A percentile compares a stretch with the other conserved stretches of the same genome.
phyloP scores from a whole-genome alignment of 1,284 basidiomycete genomes.

The Apiotrichum brassicae region DNA sequence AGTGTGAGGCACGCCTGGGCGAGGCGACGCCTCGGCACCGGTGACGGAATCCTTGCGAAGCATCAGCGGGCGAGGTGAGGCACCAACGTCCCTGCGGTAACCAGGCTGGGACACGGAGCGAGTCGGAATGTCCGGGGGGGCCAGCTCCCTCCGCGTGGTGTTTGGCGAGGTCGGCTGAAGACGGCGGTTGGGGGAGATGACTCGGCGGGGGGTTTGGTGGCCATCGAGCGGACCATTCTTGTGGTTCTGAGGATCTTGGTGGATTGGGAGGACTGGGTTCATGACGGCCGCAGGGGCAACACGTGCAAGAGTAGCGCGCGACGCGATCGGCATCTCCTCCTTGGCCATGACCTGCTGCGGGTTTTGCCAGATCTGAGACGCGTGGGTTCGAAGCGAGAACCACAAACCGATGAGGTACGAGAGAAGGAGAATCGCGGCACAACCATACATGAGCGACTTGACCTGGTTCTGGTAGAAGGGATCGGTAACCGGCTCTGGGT shows the following conservation, averaged over 20 bases:
- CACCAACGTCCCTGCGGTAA: no score
- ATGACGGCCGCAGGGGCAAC: slow-evolving; percentile 50
- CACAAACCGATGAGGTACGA: slow-evolving; percentile 95
- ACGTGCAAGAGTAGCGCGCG: slow-evolving; percentile 37
- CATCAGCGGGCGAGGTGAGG: no score
- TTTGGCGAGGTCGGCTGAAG: background rate
- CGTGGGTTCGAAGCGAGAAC: slow-evolving; percentile 98
- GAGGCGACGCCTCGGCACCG: background rate
- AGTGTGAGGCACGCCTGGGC: background rate
- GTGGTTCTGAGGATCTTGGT: slow-evolving; percentile 16
- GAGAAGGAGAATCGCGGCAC: slow-evolving; percentile 83
- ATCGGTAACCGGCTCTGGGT: slow-evolving; percentile 85
- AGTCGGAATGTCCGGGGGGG: no score
- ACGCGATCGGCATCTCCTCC: slow-evolving; percentile 51
- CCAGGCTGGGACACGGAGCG: background rate
- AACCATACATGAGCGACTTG: slow-evolving; percentile 89
- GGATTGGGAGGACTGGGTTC: slow-evolving; percentile 44
- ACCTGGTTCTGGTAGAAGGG: slow-evolving; percentile 96
- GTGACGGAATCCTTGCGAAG: background rate
- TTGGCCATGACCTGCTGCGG: slow-evolving; percentile 75
- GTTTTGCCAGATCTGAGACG: slow-evolving; percentile 99
- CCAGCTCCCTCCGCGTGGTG: background rate
- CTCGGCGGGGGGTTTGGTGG: background rate
- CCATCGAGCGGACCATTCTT: background rate
- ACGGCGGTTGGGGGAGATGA: background rate